Conservation (phyloP, 495 filamentous ascomycete genomes). For the Aspergillus bridgeri region DNA sequence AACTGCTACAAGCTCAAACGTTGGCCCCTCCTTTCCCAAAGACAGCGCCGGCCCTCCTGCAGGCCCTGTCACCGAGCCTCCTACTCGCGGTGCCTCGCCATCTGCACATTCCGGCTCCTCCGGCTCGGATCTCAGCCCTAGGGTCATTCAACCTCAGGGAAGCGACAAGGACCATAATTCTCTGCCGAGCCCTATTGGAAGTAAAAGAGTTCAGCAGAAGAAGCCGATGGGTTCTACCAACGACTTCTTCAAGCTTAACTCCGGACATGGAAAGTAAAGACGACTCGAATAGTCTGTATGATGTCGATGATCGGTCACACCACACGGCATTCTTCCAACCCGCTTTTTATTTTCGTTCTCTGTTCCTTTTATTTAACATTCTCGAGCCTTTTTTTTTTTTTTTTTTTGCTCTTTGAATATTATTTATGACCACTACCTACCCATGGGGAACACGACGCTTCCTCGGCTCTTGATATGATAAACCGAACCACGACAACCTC, state of each 20-base stretch:
- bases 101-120: slow-evolving; percentile 14
- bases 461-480: slow-evolving; percentile 6
- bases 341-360: neutral
- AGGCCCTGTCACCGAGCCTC: slow-evolving; percentile 12
- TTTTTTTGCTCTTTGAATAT: neutral
- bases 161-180: slow-evolving; percentile 10
- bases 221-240: slow-evolving; percentile 17
- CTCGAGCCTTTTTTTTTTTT: neutral
- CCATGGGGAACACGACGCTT: neutral
- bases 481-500: slow-evolving; percentile 8
- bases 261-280: slow-evolving; percentile 3
- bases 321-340: neutral
- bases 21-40: slow-evolving; percentile 12
- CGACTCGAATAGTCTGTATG: neutral
- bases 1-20: slow-evolving; percentile 10
- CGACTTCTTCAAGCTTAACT: slow-evolving; percentile 14
- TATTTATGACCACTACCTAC: slow-evolving; percentile 2
- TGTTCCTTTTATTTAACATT: neutral
- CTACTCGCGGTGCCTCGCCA: slow-evolving; percentile 21
- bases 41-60: slow-evolving; percentile 11
- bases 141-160: slow-evolving; percentile 7
- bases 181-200: slow-evolving; percentile 15
- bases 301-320: neutral
- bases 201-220: slow-evolving; percentile 12
- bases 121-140: slow-evolving; percentile 17